These are phyloP conservation scores for Clarireedia homoeocarpa DNA, from an alignment of 2,329 filamentous ascomycete genomes.

Conservation along the genomic window DNA sequence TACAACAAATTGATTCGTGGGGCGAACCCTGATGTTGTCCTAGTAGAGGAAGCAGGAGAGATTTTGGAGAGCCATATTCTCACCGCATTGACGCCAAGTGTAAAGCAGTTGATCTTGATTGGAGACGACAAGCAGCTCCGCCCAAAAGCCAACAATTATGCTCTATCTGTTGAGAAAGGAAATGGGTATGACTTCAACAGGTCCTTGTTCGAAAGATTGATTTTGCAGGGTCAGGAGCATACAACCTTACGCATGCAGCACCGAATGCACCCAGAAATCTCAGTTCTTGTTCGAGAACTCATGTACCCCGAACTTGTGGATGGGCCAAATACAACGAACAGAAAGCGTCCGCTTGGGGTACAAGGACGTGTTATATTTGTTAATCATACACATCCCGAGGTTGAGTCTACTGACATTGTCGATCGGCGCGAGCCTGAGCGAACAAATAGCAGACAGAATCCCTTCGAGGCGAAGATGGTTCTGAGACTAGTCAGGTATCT, in stretches of 20 bases:
- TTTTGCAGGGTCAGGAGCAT: constrained; percentile 45
- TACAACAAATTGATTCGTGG: constrained; percentile 46
- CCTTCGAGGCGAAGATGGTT: constrained; percentile 58
- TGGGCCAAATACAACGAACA: constrained; percentile 38
- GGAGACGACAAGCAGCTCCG: constrained; percentile 68
- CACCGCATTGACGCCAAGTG: constrained; percentile 45
- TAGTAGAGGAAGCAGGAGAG: constrained; percentile 68
- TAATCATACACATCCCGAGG: constrained; percentile 52
- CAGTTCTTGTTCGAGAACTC: constrained; percentile 45
- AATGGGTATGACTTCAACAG: constrained; percentile 59
- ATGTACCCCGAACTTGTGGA: constrained; percentile 58
- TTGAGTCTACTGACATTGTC: constrained; percentile 38
- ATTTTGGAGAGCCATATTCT: constrained; percentile 62
- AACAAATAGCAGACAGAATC: constrained; percentile 52
- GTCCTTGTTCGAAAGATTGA: constrained; percentile 62
- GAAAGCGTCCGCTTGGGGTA: constrained; percentile 47
- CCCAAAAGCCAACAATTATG: constrained; percentile 53
- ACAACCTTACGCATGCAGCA: constrained; percentile 53
- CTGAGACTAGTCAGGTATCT: constrained; percentile 58
- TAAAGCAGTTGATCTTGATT: constrained; percentile 60
- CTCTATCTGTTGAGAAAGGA: constrained; percentile 53
- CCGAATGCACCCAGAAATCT: constrained; percentile 62
- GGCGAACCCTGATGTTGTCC: constrained; percentile 45
- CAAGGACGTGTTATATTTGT: constrained; percentile 55
- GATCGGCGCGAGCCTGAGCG: constrained; percentile 38